A percentile compares a stretch with the other conserved stretches of the same genome.
phyloP scores from a whole-genome alignment of 495 filamentous ascomycete species.

The Letharia lupina region DNA sequence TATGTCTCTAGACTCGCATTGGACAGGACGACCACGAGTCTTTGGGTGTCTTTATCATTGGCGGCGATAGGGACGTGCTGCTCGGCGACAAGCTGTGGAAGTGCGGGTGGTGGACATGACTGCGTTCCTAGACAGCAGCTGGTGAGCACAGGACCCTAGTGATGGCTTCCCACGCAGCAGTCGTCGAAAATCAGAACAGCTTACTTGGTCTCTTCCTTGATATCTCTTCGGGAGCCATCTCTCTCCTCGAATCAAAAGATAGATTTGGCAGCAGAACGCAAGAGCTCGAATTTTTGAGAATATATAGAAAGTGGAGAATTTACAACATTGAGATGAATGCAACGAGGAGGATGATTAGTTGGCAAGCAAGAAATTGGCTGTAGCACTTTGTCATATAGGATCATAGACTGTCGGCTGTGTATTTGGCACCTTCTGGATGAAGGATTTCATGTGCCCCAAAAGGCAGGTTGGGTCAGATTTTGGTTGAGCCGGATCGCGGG shows the following conservation, averaged over 20 bases:
- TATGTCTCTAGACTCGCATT: constrained; percentile 97
- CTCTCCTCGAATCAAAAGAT: background rate
- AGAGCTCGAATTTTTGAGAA: background rate
- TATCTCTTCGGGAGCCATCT: constrained; percentile 36
- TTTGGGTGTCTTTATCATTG: constrained; percentile 78
- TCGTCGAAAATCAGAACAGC: constrained; percentile 23
- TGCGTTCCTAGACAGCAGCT: constrained; percentile 56
- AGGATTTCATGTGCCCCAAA: too few species aligned
- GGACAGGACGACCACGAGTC: constrained; percentile 90
- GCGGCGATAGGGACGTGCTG: constrained; percentile 78
- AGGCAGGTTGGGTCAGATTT: too few species aligned
- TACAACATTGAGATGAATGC: background rate
- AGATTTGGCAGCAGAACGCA: background rate
- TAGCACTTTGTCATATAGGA: too few species aligned
- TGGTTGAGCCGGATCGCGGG: too few species aligned
- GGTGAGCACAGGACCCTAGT: constrained; percentile 10
- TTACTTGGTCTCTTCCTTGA: constrained; percentile 46
- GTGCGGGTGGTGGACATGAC: constrained; percentile 81
- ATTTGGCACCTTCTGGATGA: too few species aligned
- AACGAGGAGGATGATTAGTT: background rate
- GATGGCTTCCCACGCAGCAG: constrained; percentile 19
- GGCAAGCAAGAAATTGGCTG: too few species aligned
- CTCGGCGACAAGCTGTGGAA: constrained; percentile 87
- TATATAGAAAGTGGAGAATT: background rate
- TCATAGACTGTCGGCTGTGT: too few species aligned